phyloP scores from a whole-genome alignment of 345 rosid genomes.

The rapeseed (Brassica napus) region DNA sequence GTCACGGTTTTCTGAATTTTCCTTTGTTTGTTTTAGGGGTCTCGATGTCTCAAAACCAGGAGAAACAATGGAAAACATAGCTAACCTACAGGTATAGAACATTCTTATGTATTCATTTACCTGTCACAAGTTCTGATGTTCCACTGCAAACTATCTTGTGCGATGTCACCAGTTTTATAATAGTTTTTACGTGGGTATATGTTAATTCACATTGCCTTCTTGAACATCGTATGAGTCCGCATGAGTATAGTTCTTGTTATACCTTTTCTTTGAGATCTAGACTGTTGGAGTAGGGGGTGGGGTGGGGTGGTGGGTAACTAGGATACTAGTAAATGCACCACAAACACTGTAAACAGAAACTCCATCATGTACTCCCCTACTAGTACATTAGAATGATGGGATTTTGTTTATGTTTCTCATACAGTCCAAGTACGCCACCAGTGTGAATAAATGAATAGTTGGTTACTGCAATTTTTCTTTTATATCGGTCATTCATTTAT shows the following conservation, averaged over 20 bases:
- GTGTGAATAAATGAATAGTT: slow-evolving; percentile 6
- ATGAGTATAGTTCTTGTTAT: slow-evolving; percentile 4
- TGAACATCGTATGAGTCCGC: slow-evolving; percentile 16
- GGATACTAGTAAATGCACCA: slow-evolving; percentile 5
- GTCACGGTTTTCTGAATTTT: slow-evolving; percentile 23
- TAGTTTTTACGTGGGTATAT: background rate
- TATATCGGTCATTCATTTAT: slow-evolving; percentile 10
- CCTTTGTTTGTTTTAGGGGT: slow-evolving; percentile 58
- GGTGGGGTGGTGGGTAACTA: background rate
- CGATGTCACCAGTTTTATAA: slow-evolving; percentile 3
- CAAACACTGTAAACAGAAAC: slow-evolving; percentile 12
- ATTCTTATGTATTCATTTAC: slow-evolving; percentile 15
- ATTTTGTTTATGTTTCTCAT: slow-evolving; percentile 10
- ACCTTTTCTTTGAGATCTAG: background rate
- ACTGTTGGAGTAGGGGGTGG: background rate
- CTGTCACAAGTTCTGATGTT: slow-evolving; percentile 14
- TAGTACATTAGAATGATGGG: background rate
- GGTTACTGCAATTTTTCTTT: background rate
- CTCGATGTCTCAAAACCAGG: slow-evolving; percentile 87
- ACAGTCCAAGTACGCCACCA: background rate
- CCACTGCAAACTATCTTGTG: slow-evolving; percentile 17
- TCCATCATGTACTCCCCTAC: background rate
- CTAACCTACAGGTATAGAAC: slow-evolving; percentile 74
- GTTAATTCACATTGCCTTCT: slow-evolving; percentile 13
- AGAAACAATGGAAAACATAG: slow-evolving; percentile 65